Conservation (phyloP, 1,284 basidiomycete species). For the Sporisorium graminicola region DNA sequence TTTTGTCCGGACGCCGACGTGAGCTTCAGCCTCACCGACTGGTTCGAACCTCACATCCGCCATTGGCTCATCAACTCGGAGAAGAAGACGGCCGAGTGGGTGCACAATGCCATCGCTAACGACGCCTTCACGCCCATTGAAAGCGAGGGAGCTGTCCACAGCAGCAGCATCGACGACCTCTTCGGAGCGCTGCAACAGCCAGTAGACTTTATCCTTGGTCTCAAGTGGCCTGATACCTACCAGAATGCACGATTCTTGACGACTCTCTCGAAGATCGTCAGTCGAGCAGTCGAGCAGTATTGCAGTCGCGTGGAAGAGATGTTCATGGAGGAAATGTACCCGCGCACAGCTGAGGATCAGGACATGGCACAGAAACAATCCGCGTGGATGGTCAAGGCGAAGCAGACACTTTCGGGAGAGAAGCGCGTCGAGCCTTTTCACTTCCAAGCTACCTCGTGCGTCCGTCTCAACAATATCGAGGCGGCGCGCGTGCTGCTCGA, state of each 20-base stretch:
- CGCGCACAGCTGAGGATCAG: conserved; percentile 74
- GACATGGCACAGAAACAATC: conserved; percentile 74
- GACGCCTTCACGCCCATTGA: conserved; percentile 74
- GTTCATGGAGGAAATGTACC: conserved; percentile 94
- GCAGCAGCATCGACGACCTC: conserved; percentile 94
- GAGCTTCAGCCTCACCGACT: conserved; percentile 69
- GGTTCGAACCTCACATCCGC: conserved; percentile 89
- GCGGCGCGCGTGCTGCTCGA: conserved; percentile 90
- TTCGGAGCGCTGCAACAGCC: conserved; percentile 94
- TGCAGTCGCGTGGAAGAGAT: conserved; percentile 87
- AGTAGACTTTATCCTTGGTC: conserved; percentile 85
- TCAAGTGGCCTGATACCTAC: conserved; percentile 91
- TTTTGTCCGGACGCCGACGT: conserved; percentile 77
- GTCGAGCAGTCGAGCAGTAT: conserved; percentile 91
- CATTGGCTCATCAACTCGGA: conserved; percentile 93
- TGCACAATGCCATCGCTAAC: conserved; percentile 70
- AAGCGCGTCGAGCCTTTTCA: conserved; percentile 94
- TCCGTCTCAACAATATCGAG: conserved; percentile 98
- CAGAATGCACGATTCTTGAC: conserved; percentile 92
- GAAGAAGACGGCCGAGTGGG: conserved; percentile 92
- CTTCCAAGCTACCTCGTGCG: conserved; percentile 87
- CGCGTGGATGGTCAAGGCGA: conserved; percentile 94
- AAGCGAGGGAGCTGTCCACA: conserved; percentile 82
- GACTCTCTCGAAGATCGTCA: conserved; percentile 80
- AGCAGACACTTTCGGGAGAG: conserved; percentile 82